phyloP scores from a whole-genome alignment of 140 eudicot species.

The Senecio squalidus region DNA sequence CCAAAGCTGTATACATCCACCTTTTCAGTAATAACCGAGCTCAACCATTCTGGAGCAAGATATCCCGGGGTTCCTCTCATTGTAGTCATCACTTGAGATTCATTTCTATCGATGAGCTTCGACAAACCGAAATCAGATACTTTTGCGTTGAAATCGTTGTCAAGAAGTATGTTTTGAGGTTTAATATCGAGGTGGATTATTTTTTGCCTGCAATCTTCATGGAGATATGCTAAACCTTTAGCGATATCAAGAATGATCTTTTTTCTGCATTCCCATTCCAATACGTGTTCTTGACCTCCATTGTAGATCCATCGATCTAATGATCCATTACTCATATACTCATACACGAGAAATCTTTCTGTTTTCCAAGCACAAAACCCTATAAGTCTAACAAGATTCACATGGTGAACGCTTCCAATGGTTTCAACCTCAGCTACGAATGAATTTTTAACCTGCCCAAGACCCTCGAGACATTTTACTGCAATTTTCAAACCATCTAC shows the following conservation, averaged over 20 bases:
- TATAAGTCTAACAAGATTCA: slow-evolving; percentile 23
- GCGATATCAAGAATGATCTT: slow-evolving; percentile 19
- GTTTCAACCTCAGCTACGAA: slow-evolving; percentile 34
- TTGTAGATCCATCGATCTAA: slow-evolving; percentile 27
- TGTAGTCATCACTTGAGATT: slow-evolving; percentile 24
- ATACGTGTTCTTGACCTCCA: not conserved
- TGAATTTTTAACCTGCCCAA: slow-evolving; percentile 11
- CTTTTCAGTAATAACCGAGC: slow-evolving; percentile 5
- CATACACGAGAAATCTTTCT: slow-evolving; percentile 22
- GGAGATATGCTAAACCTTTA: slow-evolving; percentile 31
- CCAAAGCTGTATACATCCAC: slow-evolving; percentile 29
- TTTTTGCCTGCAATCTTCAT: slow-evolving; percentile 15
- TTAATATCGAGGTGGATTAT: slow-evolving; percentile 34
- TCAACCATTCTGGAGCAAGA: slow-evolving; percentile 22
- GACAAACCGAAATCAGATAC: slow-evolving; percentile 34
- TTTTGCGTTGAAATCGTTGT: slow-evolving; percentile 23
- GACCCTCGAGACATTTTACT: slow-evolving; percentile 19
- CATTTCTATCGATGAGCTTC: slow-evolving; percentile 18
- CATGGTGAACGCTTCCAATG: slow-evolving; percentile 35
- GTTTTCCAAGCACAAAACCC: slow-evolving; percentile 27
- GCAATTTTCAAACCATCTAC: slow-evolving; percentile 25
- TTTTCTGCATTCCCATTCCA: slow-evolving; percentile 17
- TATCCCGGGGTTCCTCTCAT: slow-evolving; percentile 26
- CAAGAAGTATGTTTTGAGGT: slow-evolving; percentile 28
- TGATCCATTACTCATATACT: slow-evolving; percentile 30